Conservation (phyloP, 176 grass and related monocot species). For the Carex littledalei region DNA sequence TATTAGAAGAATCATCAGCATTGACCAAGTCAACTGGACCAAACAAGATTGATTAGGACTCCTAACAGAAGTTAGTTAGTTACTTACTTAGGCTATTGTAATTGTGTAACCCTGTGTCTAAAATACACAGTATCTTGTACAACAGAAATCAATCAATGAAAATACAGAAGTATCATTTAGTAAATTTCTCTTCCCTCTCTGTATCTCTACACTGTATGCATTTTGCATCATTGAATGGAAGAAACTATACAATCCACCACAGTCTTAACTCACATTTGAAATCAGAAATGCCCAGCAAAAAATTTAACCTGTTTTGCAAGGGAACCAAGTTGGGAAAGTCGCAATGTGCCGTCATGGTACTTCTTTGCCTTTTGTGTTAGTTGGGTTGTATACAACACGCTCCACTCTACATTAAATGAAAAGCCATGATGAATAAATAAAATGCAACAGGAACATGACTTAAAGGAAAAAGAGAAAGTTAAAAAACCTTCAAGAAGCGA, state of each 20-base stretch:
- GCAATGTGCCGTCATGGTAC: conserved; percentile 68
- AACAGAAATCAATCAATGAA: too few species aligned
- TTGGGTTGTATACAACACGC: conserved; percentile 65
- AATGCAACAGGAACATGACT: neutral
- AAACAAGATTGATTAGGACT: too few species aligned
- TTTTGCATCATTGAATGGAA: neutral
- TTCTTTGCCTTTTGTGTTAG: conserved; percentile 78
- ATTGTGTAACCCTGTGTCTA: too few species aligned
- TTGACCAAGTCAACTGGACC: too few species aligned
- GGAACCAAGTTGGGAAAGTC: conserved; percentile 41
- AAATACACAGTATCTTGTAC: too few species aligned
- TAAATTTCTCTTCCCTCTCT: too few species aligned
- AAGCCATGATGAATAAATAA: neutral
- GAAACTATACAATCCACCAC: neutral
- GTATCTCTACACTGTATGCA: too few species aligned
- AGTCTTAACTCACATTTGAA: conserved; percentile 6
- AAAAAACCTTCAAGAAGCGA: neutral
- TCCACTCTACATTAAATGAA: conserved; percentile 55
- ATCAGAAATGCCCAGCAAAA: neutral
- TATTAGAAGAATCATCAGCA: too few species aligned
- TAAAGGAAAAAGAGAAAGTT: neutral
- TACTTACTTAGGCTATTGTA: too few species aligned
- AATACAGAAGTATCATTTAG: too few species aligned
- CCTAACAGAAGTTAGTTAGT: too few species aligned
- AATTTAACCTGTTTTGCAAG: conserved; percentile 58